Evolutionary conservation across 768 basidiomycete genomes (phyloP).

Genomic region (Imleria badia): DNA sequence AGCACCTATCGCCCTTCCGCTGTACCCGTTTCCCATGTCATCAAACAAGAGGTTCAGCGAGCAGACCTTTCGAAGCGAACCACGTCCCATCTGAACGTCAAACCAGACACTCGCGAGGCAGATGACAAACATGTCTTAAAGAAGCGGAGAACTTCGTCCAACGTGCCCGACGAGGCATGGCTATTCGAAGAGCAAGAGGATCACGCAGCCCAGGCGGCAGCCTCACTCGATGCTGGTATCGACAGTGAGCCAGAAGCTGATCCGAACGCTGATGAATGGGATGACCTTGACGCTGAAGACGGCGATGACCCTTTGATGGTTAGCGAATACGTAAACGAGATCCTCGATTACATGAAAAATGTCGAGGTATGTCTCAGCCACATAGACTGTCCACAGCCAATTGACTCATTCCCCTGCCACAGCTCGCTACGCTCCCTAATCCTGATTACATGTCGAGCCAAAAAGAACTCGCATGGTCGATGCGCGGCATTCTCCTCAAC

Average conservation of each 20-base stretch:
- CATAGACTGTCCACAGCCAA: too few species aligned
- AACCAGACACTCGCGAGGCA: slow-evolving; percentile 46
- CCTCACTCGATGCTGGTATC: slow-evolving; percentile 39
- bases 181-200: slow-evolving; percentile 45
- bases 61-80: slow-evolving; percentile 31
- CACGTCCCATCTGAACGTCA: slow-evolving; percentile 31
- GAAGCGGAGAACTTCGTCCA: slow-evolving; percentile 74
- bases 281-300: slow-evolving; percentile 90
- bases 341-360: slow-evolving; percentile 86
- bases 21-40: slow-evolving; percentile 13
- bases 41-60: slow-evolving; percentile 31
- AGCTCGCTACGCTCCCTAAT: slow-evolving; percentile 80
- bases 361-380: slow-evolving; percentile 60
- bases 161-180: slow-evolving; percentile 45
- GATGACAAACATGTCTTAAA: slow-evolving; percentile 65
- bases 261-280: slow-evolving; percentile 70
- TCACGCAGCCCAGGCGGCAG: slow-evolving; percentile 34
- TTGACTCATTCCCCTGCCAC: slow-evolving; percentile 1
- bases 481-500: slow-evolving; percentile 86
- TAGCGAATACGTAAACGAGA: slow-evolving; percentile 92
- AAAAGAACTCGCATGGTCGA: slow-evolving; percentile 82
- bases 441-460: slow-evolving; percentile 84
- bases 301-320: slow-evolving; percentile 96
- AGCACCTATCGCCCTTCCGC: slow-evolving; percentile 33
- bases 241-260: slow-evolving; percentile 62